phyloP scores from a whole-genome alignment of 2,329 filamentous ascomycete species.

The Pseudocercospora musae region DNA sequence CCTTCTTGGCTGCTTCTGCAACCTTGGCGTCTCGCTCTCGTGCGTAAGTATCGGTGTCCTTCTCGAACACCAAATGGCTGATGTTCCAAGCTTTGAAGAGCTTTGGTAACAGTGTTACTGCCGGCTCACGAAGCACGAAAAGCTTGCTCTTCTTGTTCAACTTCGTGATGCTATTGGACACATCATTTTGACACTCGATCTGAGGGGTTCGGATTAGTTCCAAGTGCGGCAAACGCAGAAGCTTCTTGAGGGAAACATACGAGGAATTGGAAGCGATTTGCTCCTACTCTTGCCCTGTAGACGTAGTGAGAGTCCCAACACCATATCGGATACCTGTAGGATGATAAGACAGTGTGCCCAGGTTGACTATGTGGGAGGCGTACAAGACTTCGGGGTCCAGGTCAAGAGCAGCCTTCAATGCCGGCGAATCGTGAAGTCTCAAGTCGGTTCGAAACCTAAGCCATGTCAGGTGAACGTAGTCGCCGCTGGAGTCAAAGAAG shows the following conservation, averaged over 20 bases:
- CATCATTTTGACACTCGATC: constrained; percentile 69
- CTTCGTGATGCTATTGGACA: constrained; percentile 63
- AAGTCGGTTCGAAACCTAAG: constrained; percentile 66
- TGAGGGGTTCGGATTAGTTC: not conserved
- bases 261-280: constrained; percentile 73
- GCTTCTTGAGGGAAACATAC: not conserved
- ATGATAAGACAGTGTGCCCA: not conserved
- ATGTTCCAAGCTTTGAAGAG: constrained; percentile 70
- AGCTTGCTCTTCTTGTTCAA: constrained; percentile 70
- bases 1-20: constrained; percentile 56
- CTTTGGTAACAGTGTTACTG: constrained; percentile 68
- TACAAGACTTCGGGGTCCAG: constrained; percentile 69
- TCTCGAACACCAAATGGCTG: constrained; percentile 75
- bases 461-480: not conserved
- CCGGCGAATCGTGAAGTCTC: constrained; percentile 73
- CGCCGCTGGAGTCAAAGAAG: not conserved
- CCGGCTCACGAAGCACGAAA: constrained; percentile 68
- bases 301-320: constrained; percentile 66
- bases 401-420: constrained; percentile 67
- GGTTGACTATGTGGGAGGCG: constrained; percentile 12
- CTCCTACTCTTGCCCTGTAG: constrained; percentile 65
- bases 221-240: not conserved
- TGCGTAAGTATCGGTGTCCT: constrained; percentile 72
- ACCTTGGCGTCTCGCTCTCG: constrained; percentile 61
- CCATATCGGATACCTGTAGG: constrained; percentile 56